phyloP scores from a whole-genome alignment of 2,329 filamentous ascomycete species.

The Beauveria sp. region DNA sequence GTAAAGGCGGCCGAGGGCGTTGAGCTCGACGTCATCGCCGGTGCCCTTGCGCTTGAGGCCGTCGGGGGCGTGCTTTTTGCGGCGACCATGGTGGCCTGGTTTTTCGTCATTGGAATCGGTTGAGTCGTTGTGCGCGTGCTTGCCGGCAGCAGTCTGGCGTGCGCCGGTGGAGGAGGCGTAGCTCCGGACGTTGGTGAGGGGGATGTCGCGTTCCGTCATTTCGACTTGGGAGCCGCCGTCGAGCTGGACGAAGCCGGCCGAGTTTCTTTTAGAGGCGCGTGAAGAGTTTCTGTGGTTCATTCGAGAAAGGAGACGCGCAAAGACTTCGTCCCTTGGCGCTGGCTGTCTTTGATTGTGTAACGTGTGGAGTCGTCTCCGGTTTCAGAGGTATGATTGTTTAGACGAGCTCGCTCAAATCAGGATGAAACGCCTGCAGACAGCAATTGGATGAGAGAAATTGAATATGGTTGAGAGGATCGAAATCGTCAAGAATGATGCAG shows the following conservation, averaged over 20 bases:
- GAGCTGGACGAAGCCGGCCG: slow-evolving; percentile 37
- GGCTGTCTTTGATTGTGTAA: not conserved
- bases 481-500: not conserved
- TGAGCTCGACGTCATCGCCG: slow-evolving; percentile 49
- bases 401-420: not conserved
- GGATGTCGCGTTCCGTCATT: slow-evolving; percentile 38
- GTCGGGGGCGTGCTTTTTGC: slow-evolving; percentile 39
- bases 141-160: slow-evolving; percentile 34
- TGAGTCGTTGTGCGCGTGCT: slow-evolving; percentile 26
- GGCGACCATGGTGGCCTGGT: slow-evolving; percentile 36
- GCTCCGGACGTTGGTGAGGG: slow-evolving; percentile 48
- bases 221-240: slow-evolving; percentile 24
- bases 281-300: slow-evolving; percentile 25
- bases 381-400: slow-evolving; percentile 1
- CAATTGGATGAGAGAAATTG: not conserved
- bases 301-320: not conserved
- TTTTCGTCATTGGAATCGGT: slow-evolving; percentile 36
- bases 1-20: slow-evolving; percentile 59
- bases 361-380: slow-evolving; percentile 11
- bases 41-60: slow-evolving; percentile 35
- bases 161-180: slow-evolving; percentile 47
- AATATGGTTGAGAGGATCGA: not conserved
- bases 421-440: slow-evolving; percentile 11
- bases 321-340: not conserved
- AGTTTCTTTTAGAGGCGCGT: slow-evolving; percentile 27